A percentile compares a stretch with the other conserved stretches of the same genome.
Evolutionary conservation across 495 filamentous ascomycete genomes (phyloP).

Genomic region (Pyrenula aspistea): DNA sequence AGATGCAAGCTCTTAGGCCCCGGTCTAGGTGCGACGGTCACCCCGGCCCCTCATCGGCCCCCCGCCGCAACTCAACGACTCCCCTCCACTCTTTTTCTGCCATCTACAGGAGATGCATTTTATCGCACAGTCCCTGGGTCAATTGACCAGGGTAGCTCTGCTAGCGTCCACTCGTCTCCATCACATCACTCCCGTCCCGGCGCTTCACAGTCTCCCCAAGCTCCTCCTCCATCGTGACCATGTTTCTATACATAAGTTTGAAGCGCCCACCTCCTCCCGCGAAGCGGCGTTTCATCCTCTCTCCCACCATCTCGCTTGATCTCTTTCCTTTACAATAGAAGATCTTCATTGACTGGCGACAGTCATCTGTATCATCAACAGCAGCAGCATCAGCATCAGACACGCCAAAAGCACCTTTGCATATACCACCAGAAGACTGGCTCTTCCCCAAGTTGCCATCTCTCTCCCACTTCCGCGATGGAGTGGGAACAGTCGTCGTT

Average conservation of each 20-base stretch:
- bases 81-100: background rate
- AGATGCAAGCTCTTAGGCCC: background rate
- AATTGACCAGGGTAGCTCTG: background rate
- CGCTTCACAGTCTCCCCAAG: background rate
- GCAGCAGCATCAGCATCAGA: too few species aligned
- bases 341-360: background rate
- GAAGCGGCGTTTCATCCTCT: background rate
- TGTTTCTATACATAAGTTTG: background rate
- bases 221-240: background rate
- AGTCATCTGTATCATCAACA: background rate
- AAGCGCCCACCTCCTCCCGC: background rate
- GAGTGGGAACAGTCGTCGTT: background rate
- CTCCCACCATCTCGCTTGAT: background rate
- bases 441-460: background rate
- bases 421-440: background rate
- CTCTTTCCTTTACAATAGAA: background rate
- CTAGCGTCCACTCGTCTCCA: background rate
- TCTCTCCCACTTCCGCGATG: background rate
- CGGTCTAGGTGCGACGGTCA: background rate
- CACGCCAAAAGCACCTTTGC: background rate
- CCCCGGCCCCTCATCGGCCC: background rate
- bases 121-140: background rate
- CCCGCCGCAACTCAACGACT: background rate
- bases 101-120: background rate
- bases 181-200: background rate